A percentile compares a stretch with the other conserved stretches of the same genome.
These are phyloP conservation scores for Tetrahymena malaccensis DNA, from an alignment of 73 alveolate species.

Conservation along the genomic window DNA sequence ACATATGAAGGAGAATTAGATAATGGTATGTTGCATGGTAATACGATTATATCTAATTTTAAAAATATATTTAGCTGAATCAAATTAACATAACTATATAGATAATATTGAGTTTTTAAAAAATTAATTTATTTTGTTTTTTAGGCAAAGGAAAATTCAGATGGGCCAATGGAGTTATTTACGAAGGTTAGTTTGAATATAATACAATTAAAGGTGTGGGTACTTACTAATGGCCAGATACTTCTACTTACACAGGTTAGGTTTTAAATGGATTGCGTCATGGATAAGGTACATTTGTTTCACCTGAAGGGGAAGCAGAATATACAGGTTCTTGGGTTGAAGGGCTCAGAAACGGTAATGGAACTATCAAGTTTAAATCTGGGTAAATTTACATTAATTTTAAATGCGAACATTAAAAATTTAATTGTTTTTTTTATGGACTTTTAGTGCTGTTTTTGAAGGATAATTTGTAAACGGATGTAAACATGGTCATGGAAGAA, in stretches of 20 bases:
- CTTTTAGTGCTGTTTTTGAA: conserved; percentile 63
- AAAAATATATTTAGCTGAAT: too few relatives aligned
- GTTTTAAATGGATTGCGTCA: conserved; percentile 75
- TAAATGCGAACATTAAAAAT: too few relatives aligned
- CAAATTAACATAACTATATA: background rate
- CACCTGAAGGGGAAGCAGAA: conserved; percentile 53
- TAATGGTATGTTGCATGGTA: conserved; percentile 45
- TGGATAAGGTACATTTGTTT: conserved; percentile 67
- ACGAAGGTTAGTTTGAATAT: conserved; percentile 28
- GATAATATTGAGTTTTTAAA: background rate
- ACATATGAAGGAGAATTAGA: conserved; percentile 33
- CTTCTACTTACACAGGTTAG: conserved; percentile 51
- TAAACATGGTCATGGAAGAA: conserved; percentile 88
- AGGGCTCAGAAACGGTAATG: conserved; percentile 87
- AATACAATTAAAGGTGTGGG: conserved; percentile 35
- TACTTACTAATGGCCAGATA: conserved; percentile 37
- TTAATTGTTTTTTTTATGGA: too few relatives aligned
- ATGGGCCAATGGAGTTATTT: conserved; percentile 45
- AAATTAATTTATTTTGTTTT: background rate
- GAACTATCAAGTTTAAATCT: conserved; percentile 66
- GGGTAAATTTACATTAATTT: conserved; percentile 34
- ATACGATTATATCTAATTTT: background rate
- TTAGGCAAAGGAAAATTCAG: conserved; percentile 43
- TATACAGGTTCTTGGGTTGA: conserved; percentile 87
- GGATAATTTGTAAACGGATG: conserved; percentile 85